Evolutionary conservation across 2,329 filamentous ascomycete genomes (phyloP).

Genomic region (Alternaria brassicae): DNA sequence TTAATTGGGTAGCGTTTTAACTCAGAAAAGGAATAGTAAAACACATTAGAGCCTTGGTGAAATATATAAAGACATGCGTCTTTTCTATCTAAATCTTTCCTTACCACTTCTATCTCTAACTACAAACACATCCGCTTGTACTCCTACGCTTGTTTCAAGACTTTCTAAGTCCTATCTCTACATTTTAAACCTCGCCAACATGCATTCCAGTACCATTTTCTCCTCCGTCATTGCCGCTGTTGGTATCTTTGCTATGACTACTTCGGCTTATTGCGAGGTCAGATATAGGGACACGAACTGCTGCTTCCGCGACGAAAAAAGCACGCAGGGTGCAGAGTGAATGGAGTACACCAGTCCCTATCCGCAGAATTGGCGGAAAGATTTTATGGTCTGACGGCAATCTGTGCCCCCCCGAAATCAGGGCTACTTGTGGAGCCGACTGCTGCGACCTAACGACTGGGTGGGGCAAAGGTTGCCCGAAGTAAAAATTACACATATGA

Average conservation of each 20-base stretch:
- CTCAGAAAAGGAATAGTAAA: no score
- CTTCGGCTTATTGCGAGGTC: background rate
- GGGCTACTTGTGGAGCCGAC: background rate
- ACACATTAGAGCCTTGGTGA: no score
- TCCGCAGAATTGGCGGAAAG: no score
- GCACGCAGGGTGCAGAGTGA: background rate
- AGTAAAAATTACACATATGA: background rate
- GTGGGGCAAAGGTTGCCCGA: background rate
- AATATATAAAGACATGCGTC: no score
- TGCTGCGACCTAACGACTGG: background rate
- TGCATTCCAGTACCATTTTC: background rate
- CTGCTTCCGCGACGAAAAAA: background rate
- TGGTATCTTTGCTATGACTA: background rate
- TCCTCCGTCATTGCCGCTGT: background rate
- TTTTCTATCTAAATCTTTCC: no score
- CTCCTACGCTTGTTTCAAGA: no score
- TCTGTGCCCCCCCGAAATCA: background rate
- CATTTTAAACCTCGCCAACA: background rate
- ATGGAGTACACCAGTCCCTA: no score
- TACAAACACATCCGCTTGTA: no score
- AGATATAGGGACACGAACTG: background rate
- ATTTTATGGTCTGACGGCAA: no score
- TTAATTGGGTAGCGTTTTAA: no score
- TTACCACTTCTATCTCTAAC: no score
- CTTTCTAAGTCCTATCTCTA: no score